Evolutionary conservation across 2,329 filamentous ascomycete species (phyloP), one percentile per base, ranked within the genome.

Genomic region (Drechslerella stenobrocha): DNA sequence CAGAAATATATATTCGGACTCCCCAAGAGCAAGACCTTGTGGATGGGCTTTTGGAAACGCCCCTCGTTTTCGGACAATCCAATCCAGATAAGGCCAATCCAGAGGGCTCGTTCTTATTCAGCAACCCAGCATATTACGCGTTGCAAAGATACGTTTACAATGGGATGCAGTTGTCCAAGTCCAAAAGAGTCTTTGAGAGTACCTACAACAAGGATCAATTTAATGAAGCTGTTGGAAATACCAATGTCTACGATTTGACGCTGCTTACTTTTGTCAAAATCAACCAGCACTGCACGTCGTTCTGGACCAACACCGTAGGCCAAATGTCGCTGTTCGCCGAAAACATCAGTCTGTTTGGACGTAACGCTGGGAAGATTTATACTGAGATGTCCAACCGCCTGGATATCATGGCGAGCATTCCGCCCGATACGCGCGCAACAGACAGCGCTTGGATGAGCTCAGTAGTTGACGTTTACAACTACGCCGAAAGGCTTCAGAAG

Each of bases 261-360:
- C 23, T 53, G 32, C 45, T 24, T 0, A 66, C 61, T 8, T 66
- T 66, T 42, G 61, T 66, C 9, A 53, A 53, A 0, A 66, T 66
- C 26, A 59, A 66, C 18, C 34, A 50, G 2, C 61, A 66, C 20
- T 66, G 61, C 18, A 53, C 42, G 15, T 18, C n/a, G 4, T 66
- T 66, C 45, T 66, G 61, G 61, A 55, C 26, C 7, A 66, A 66
- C 23, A 66, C 61, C 0, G 55, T 66, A 7, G 61, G 61, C 22
- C 61, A 59, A 15, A 66, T 66, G 61, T 59, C 61, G 7, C 42
- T 59, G 18, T 66, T 66, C 42, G 61, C 61, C 7, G 61, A 66
- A 26, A 66, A 66, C 22, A 66, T 66, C 37, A 55, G 53, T 34
- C 40, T 66, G 1, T 66, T 66, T 11, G 61, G 61, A 7, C 61